phyloP scores from a whole-genome alignment of 148 eudicot species.

The Nepenthes mirabilis region DNA sequence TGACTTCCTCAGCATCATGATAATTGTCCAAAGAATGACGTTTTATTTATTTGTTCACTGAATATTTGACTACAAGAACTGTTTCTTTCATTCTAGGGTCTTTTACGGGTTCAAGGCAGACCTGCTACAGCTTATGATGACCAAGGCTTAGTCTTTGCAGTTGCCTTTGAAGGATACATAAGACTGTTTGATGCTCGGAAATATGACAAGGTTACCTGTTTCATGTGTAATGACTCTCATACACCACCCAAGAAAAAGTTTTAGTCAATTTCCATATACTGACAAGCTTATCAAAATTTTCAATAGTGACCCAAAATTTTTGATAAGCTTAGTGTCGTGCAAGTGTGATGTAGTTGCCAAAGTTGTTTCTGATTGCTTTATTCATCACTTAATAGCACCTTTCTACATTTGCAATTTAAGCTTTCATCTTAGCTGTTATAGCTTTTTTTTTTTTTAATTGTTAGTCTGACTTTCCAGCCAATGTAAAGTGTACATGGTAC shows the following conservation, averaged over 20 bases:
- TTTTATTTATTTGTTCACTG: constrained; percentile 1
- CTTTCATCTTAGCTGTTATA: too few relatives aligned
- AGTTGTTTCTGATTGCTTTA: too few relatives aligned
- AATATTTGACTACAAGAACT: neutral
- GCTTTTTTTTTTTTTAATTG: too few relatives aligned
- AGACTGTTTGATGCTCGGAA: constrained; percentile 88
- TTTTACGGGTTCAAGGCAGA: constrained; percentile 86
- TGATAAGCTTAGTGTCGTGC: too few relatives aligned
- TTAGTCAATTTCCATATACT: too few relatives aligned
- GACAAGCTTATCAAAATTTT: too few relatives aligned
- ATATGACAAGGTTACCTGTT: constrained; percentile 62
- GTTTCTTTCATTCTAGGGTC: constrained; percentile 42
- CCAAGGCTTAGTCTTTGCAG: constrained; percentile 89
- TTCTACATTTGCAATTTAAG: too few relatives aligned
- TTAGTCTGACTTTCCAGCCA: too few relatives aligned
- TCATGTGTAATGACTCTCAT: neutral
- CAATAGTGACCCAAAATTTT: too few relatives aligned
- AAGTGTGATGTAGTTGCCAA: too few relatives aligned
- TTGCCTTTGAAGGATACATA: constrained; percentile 86
- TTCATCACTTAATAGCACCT: too few relatives aligned
- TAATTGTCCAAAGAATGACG: neutral
- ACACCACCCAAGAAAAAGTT: neutral
- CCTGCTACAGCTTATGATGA: constrained; percentile 98
- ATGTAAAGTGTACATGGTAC: too few relatives aligned
- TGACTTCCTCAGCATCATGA: constrained; percentile 11